Evolutionary conservation across 306 rosid genomes (phyloP).

Genomic region (Quercus engelmannii): DNA sequence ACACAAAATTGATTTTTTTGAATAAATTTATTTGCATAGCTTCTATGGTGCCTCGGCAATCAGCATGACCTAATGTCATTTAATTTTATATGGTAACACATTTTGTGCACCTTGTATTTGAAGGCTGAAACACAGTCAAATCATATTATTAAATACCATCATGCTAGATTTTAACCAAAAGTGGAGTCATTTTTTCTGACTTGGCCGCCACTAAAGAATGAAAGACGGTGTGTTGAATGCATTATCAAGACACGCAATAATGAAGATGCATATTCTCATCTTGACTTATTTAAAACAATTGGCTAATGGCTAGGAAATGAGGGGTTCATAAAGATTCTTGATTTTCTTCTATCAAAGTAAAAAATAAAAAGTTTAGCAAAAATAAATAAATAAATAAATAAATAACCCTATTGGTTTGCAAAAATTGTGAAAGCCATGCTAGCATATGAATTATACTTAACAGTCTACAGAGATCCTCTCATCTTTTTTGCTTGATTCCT

Average conservation of each 20-base stretch:
- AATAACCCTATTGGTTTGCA: too few relatives aligned
- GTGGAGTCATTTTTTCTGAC: not conserved
- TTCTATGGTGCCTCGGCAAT: too few relatives aligned
- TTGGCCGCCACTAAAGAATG: not conserved
- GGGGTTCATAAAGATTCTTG: not conserved
- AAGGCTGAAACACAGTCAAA: not conserved
- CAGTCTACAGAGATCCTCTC: too few relatives aligned
- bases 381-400: too few relatives aligned
- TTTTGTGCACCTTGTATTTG: not conserved
- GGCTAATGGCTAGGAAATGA: not conserved
- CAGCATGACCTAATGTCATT: too few relatives aligned
- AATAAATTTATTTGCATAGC: too few relatives aligned
- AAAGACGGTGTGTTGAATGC: not conserved
- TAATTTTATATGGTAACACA: too few relatives aligned
- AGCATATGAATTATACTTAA: too few relatives aligned
- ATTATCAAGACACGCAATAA: not conserved
- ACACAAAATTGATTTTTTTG: too few relatives aligned
- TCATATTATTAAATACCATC: not conserved
- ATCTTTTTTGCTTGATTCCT: too few relatives aligned
- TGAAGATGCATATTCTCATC: not conserved
- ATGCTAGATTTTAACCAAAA: not conserved
- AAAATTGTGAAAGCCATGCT: too few relatives aligned
- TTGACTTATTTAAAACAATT: not conserved
- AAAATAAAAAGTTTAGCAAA: too few relatives aligned
- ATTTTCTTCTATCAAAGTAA: not conserved